Conservation (phyloP, 805 yeast genomes). For the Candida tammaniensis region DNA sequence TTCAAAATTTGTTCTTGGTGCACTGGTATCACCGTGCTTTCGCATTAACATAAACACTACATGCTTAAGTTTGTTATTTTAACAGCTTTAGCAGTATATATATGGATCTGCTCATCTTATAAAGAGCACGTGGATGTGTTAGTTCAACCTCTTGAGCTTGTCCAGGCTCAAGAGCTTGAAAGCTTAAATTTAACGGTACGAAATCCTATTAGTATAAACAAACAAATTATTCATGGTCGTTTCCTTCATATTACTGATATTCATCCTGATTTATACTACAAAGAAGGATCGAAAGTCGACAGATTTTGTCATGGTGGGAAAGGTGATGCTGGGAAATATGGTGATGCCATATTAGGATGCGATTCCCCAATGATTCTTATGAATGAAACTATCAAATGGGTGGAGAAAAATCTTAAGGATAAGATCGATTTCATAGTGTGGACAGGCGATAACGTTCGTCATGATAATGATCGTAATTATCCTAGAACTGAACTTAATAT, state of each 20-base stretch:
- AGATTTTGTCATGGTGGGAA: constrained; percentile 57
- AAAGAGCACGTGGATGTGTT: constrained; percentile 1
- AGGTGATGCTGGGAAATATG: constrained; percentile 62
- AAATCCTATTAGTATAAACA: constrained; percentile 25
- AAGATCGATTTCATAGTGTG: constrained; percentile 82
- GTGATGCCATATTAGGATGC: constrained; percentile 75
- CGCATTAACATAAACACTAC: constrained; percentile 2
- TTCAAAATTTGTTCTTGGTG: too few species aligned
- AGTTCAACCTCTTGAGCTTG: constrained; percentile 1
- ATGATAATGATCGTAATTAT: constrained; percentile 69
- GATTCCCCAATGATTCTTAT: constrained; percentile 68
- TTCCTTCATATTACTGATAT: constrained; percentile 85
- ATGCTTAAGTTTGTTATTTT: constrained; percentile 5
- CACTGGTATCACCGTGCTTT: too few species aligned
- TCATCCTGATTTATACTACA: constrained; percentile 76
- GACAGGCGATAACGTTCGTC: constrained; percentile 90
- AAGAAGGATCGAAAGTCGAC: constrained; percentile 45
- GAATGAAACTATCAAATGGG: constrained; percentile 65
- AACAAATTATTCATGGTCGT: constrained; percentile 57
- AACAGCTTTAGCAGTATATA: constrained; percentile 7
- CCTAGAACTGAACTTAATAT: constrained; percentile 77
- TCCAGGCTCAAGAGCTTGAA: constrained; percentile 3
- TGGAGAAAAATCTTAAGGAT: constrained; percentile 59
- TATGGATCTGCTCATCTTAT: constrained; percentile 10
- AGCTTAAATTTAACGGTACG: constrained; percentile 32